These are phyloP conservation scores for Anisodus tanguticus DNA, from an alignment of 257 asterid genomes.

Conservation along the genomic window DNA sequence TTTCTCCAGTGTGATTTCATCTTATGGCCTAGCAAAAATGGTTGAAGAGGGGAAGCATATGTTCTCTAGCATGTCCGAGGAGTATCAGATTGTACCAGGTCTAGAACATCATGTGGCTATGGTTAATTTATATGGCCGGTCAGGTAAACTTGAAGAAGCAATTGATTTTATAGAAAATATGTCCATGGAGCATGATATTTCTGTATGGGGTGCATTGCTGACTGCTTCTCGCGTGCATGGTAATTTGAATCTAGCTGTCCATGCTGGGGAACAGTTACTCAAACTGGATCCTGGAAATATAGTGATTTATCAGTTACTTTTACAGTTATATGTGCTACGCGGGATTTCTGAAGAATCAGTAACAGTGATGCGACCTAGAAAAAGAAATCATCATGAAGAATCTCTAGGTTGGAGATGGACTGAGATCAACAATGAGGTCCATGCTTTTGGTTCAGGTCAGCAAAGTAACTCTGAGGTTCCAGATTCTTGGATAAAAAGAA, in stretches of 20 bases:
- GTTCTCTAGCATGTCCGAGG: conserved; percentile 54
- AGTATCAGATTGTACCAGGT: conserved; percentile 53
- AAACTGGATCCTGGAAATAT: conserved; percentile 68
- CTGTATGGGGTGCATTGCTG: conserved; percentile 67
- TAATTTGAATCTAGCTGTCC: conserved; percentile 60
- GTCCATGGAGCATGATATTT: conserved; percentile 54
- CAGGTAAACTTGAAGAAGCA: conserved; percentile 75
- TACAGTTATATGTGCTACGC: conserved; percentile 53
- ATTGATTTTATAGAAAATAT: conserved; percentile 52
- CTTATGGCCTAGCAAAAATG: conserved; percentile 70
- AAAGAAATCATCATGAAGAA: conserved; percentile 46
- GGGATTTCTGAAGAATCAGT: conserved; percentile 47
- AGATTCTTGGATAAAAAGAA: conserved; percentile 52
- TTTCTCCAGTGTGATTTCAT: conserved; percentile 64
- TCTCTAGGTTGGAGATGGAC: conserved; percentile 60
- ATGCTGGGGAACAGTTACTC: conserved; percentile 67
- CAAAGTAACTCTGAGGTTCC: conserved; percentile 38
- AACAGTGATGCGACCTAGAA: conserved; percentile 43
- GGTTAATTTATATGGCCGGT: conserved; percentile 72
- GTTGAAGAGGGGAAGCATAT: conserved; percentile 57
- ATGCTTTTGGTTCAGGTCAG: conserved; percentile 53
- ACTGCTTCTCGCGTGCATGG: conserved; percentile 69
- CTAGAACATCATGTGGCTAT: conserved; percentile 72
- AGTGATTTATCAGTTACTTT: conserved; percentile 41
- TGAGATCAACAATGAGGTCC: conserved; percentile 55